Base-by-base conservation (phyloP, 208 protist genomes). In the Acanthamoeba lugdunensis region DNA sequence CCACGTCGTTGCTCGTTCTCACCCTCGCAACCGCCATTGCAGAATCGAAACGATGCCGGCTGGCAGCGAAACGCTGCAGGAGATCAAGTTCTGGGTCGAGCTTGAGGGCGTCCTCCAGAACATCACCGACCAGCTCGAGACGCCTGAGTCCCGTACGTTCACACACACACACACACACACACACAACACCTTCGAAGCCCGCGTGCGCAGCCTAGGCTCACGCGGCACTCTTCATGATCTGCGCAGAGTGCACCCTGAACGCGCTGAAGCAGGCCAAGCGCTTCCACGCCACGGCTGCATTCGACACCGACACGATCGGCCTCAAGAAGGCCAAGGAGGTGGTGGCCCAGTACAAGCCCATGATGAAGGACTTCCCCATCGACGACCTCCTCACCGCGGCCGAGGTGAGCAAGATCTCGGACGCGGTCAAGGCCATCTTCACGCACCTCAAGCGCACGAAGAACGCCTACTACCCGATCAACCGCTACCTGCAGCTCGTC, bases 281-380 rank as follows among this genome's bases (percentile, higher is more conserved):
- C 67, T 97, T 97, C 56, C n/a, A 95, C 13, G 96, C 96, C 23
- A 96, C 94, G 13, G 93, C 95, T 8, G 63, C 82, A 21, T 97
- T 97, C 33, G 96, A 97, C 54, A 94, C 82, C 13, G 96, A 97
- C 79, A 97, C 92, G 30, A 95, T 95, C 25, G 85, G 93, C 13
- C 71, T 97, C 1, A 95, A 95, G 75, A 79, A 94, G 81, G 85
- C 95, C 13, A 91, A 93, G 41, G 95, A 97, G 45, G 73, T 94
- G 4, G 96, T 97, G 4, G 28, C 28, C 37, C 92, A 93, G 45
- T 98, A 98, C 94, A 97, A 95, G 48, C 25, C 30, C 18, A 45
- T 98, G 3, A 95, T 98, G 73, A 96, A 96, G 28, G 97, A 98
- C 77, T 97, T 98, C 52, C 97, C 97, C 67, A 94, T 98, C 50